Evolutionary conservation across 768 basidiomycete species (phyloP), one percentile per base, ranked within the genome.

Genomic region (Agaricus subrufescens): DNA sequence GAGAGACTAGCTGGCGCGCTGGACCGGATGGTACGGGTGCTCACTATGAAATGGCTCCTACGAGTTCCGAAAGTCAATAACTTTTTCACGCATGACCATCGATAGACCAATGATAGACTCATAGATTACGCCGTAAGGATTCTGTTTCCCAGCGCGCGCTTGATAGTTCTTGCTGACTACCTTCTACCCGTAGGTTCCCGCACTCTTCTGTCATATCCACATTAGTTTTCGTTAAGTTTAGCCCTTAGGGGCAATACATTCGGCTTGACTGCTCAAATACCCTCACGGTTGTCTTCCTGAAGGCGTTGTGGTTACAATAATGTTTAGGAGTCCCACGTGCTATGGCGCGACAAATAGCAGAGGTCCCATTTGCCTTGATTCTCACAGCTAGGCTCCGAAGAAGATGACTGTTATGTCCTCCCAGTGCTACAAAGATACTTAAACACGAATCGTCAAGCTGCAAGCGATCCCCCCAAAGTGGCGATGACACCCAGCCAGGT

Each of bases 31-130:
- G 26, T 26, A 70, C 71, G 29, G 71, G 70, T 50, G 58, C 55
- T 31, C 72, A 71, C 26, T 79, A 72, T 63, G 77, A 79, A 62
- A 68, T 79, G 71, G 62, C 75, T 57, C 63, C 72, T 67, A 63
- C 65, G 51, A 68, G 66, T 60, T 56, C 66, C 56, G 65, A 68
- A 23, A 44, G 44, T 15, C 47, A 50, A 15, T 31, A 14, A 12
- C 42, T 46, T 27, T 34, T 38, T n/a, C 30, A 43, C 29, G n/a
- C 54, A 37, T 50, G 48, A 56, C 49, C 31, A 27, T n/a, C 45
- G 43, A 56, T 19, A 19, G 19, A 19, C 19, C 19, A 19, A 19
- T 19, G 19, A 19, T 19, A 19, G 19, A 19, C 19, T 19, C 19
- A 19, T 48, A 37, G 19, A 34, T 19, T 56, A 19, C 54, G 38